Percentiles rank a stretch among this genome's conserved stretches.
phyloP scores from a whole-genome alignment of 495 filamentous ascomycete genomes.

The Neurospora sp. region DNA sequence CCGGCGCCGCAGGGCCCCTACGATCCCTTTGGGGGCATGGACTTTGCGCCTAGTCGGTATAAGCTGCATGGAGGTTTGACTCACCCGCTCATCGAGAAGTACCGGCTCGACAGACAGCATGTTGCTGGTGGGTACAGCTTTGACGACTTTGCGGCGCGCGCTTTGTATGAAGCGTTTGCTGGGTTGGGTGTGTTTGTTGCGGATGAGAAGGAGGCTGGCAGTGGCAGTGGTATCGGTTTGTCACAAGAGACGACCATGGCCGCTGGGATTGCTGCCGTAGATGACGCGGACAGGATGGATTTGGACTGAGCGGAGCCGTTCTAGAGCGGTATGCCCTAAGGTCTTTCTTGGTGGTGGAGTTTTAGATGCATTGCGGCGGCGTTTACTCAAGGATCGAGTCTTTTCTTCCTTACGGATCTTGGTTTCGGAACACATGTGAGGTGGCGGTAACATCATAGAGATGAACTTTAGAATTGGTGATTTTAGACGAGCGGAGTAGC shows the following conservation, averaged over 20 bases:
- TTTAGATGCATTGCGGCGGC: slow-evolving; percentile 16
- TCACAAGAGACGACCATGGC: slow-evolving; percentile 22
- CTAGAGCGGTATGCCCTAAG: background rate
- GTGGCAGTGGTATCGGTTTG: slow-evolving; percentile 14
- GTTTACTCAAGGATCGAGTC: slow-evolving; percentile 1
- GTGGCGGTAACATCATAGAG: background rate
- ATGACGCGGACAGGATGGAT: slow-evolving; percentile 28
- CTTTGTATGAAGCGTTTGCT: slow-evolving; percentile 80
- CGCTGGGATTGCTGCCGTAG: slow-evolving; percentile 26
- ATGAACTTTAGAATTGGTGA: background rate
- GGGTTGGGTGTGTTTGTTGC: slow-evolving; percentile 73
- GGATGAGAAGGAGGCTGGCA: slow-evolving; percentile 53
- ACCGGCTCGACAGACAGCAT: slow-evolving; percentile 23
- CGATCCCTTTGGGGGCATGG: slow-evolving; percentile 77
- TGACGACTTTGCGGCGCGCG: slow-evolving; percentile 66
- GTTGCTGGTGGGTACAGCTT: slow-evolving; percentile 78
- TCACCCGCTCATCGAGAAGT: slow-evolving; percentile 44
- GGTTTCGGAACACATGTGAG: background rate
- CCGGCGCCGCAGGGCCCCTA: slow-evolving; percentile 49
- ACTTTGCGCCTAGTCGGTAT: slow-evolving; percentile 59
- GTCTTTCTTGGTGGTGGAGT: background rate
- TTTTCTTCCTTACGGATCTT: background rate
- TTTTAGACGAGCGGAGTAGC: background rate
- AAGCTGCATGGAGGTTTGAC: slow-evolving; percentile 48
- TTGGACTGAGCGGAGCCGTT: slow-evolving; percentile 24